A percentile compares a stretch with the other conserved stretches of the same genome.
phyloP scores from a whole-genome alignment of 371 early-diverging fungal species.

The Mortierella sp. region DNA sequence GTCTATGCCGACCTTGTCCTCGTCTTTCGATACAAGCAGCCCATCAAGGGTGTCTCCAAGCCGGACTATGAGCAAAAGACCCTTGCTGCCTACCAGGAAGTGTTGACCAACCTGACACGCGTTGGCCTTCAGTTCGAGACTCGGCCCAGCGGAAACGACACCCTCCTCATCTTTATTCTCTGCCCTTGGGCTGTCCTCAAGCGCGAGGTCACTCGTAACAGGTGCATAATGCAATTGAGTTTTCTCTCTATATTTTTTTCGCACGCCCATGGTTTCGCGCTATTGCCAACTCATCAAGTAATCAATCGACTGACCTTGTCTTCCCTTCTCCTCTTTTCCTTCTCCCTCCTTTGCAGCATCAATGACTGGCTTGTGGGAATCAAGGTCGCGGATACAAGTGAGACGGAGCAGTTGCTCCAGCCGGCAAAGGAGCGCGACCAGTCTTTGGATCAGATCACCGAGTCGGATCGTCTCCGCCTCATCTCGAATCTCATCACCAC shows the following conservation, averaged over 20 bases:
- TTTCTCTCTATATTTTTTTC: neutral
- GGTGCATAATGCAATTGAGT: slow-evolving; percentile 13
- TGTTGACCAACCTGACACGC: slow-evolving; percentile 30
- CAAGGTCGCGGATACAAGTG: slow-evolving; percentile 54
- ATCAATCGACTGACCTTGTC: neutral
- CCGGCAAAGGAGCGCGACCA: slow-evolving; percentile 38
- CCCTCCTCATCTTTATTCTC: slow-evolving; percentile 51
- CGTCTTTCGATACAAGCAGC: slow-evolving; percentile 48
- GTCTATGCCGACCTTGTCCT: slow-evolving; percentile 47
- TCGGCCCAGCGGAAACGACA: slow-evolving; percentile 37
- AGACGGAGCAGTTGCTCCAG: slow-evolving; percentile 46
- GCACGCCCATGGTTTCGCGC: neutral
- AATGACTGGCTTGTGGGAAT: slow-evolving; percentile 80
- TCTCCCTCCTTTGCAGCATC: slow-evolving; percentile 52
- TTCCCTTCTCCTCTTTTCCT: neutral
- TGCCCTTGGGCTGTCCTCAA: slow-evolving; percentile 53
- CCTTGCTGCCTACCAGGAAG: slow-evolving; percentile 39
- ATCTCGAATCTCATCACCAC: slow-evolving; percentile 81
- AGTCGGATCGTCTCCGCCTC: slow-evolving; percentile 83
- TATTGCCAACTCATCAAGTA: neutral
- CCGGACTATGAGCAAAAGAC: slow-evolving; percentile 45
- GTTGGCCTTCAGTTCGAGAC: slow-evolving; percentile 54
- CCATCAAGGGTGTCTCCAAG: slow-evolving; percentile 19
- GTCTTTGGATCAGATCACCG: slow-evolving; percentile 59
- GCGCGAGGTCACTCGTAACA: slow-evolving; percentile 40